phyloP scores from a whole-genome alignment of 2,329 filamentous ascomycete genomes.

The Aspergillus felis region DNA sequence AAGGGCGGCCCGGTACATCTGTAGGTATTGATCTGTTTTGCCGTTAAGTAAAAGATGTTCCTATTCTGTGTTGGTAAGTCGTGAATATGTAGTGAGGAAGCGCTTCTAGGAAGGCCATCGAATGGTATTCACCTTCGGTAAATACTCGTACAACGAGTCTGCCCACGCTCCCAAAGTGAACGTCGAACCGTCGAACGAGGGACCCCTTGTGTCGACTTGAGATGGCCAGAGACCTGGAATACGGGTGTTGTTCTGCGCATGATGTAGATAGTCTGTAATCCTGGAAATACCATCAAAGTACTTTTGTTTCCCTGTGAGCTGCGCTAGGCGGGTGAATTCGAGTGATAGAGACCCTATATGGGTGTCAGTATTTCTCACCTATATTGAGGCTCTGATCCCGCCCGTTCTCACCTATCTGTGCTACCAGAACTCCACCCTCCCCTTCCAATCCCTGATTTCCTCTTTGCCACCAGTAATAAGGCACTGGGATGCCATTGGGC shows the following conservation, averaged over 20 bases:
- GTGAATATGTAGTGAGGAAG: not conserved
- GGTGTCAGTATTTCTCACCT: not conserved
- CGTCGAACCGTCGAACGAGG: constrained; percentile 8
- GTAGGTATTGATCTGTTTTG: constrained; percentile 29
- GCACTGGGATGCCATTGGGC: constrained; percentile 71
- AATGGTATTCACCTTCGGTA: constrained; percentile 11
- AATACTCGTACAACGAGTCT: constrained; percentile 43
- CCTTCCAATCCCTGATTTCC: not conserved
- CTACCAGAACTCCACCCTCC: not conserved
- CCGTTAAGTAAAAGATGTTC: constrained; percentile 38
- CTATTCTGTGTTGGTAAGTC: constrained; percentile 11
- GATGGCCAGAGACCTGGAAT: constrained; percentile 76
- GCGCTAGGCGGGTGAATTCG: constrained; percentile 82
- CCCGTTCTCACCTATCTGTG: not conserved
- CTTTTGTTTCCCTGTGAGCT: constrained; percentile 70
- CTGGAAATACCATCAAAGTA: constrained; percentile 84
- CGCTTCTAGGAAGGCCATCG: not conserved
- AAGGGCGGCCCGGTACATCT: constrained; percentile 33
- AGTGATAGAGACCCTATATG: constrained; percentile 42
- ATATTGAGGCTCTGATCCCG: not conserved
- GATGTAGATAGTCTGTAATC: constrained; percentile 71
- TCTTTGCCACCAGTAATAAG: constrained; percentile 29
- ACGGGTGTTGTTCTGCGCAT: constrained; percentile 64
- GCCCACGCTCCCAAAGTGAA: constrained; percentile 39
- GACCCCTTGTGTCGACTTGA: constrained; percentile 54